Base-by-base conservation (phyloP, 169 alveolate species). In the Eimeria falciformis region DNA sequence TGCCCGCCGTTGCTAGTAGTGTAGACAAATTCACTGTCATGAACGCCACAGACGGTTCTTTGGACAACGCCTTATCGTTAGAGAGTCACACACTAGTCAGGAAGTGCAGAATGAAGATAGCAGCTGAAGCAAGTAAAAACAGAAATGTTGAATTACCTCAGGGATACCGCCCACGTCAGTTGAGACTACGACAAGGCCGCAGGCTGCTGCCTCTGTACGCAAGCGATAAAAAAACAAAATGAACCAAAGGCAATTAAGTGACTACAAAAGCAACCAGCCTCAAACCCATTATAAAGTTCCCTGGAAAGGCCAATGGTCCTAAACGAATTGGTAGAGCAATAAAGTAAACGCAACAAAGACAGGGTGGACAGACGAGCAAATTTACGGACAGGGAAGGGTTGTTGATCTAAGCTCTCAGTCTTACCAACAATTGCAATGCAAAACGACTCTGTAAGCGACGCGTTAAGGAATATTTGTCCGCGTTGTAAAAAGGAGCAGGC, bases 91-190 rank as follows among this genome's bases (percentile, higher is more conserved):
- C 40, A 65, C 23, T 14, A 18, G 25, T 25, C 77, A n/a, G 37
- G 12, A 46, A 65, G 25, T 9, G 25, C 77, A 18, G 18, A 14
- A 25, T 14, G 3, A 18, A 25, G 18, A 18, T 14, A 18, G 25
- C 77, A 18, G 17, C 40, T n/a, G 77, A 65, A 14, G 33, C 12
- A 18, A 18, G 23, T 14, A 3, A 23, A 0, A 65, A 2, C 0
- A 1, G 1, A 11, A 25, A n/a, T 65, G 18, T 18, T 1, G 77
- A 21, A 65, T 14, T n/a, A 95, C 98, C 83, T 99, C 99, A 1
- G 99, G 98, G 0, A 98, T 98, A 4, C 99, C 99, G 14, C 99
- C 99, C 21, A 99, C 99, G 93, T 98, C 96, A 27, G 99, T 98
- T 2, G 99, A 96, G 9, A 99, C 99, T 23, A 98, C 98, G 79